phyloP scores from a whole-genome alignment of 176 grass and related monocot genomes.

The Alloteropsis semialata region DNA sequence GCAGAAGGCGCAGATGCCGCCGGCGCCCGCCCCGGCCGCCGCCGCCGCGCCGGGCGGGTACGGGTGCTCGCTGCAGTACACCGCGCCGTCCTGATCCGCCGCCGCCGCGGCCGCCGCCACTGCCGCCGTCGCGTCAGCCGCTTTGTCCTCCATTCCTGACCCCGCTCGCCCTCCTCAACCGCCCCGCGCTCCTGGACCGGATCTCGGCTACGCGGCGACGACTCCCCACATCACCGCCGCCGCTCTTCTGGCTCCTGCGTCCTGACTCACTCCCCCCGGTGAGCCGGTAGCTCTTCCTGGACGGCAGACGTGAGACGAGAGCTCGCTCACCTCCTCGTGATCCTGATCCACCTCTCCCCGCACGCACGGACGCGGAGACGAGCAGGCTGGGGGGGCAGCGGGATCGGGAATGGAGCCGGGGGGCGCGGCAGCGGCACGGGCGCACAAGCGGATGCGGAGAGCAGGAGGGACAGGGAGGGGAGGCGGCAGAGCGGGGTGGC shows the following conservation, averaged over 20 bases:
- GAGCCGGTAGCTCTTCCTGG: neutral
- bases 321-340: neutral
- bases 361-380: neutral
- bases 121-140: slow-evolving; percentile 7
- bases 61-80: slow-evolving; percentile 84
- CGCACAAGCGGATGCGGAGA: slow-evolving; percentile 16
- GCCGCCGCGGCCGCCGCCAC: neutral
- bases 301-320: neutral
- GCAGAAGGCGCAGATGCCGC: slow-evolving; percentile 94
- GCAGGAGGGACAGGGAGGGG: neutral
- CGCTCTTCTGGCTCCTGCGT: neutral
- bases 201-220: slow-evolving; percentile 12
- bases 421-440: neutral
- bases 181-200: neutral
- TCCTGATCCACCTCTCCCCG: slow-evolving; percentile 4
- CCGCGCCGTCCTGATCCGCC: slow-evolving; percentile 39
- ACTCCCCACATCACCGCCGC: neutral
- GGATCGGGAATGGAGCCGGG: neutral
- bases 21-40: slow-evolving; percentile 38
- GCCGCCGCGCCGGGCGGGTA: slow-evolving; percentile 60
- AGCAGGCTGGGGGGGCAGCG: neutral
- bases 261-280: too few species aligned
- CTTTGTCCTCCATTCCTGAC: slow-evolving; percentile 49
- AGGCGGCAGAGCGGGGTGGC: neutral
- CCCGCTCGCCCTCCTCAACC: neutral